A percentile compares a stretch with the other conserved stretches of the same genome.
phyloP scores from a whole-genome alignment of 768 basidiomycete genomes.

The Obba rivulosa region DNA sequence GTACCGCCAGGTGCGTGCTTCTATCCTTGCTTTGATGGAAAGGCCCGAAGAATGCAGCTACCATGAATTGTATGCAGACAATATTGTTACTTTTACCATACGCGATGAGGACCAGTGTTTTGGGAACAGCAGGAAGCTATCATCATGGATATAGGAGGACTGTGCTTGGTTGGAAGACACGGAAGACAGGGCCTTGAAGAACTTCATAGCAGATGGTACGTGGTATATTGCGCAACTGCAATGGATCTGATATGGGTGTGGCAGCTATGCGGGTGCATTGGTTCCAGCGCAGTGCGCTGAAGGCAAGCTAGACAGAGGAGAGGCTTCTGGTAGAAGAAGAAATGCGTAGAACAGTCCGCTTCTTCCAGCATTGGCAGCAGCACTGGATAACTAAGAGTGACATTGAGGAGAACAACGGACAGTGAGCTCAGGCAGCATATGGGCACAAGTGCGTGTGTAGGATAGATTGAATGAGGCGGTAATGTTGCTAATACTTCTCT shows the following conservation, averaged over 20 bases:
- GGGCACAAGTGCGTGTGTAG: not conserved
- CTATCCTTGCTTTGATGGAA: not conserved
- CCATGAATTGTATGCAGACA: not conserved
- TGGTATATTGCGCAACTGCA: too few relatives aligned
- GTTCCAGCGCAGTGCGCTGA: slow-evolving; percentile 4
- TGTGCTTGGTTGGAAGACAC: not conserved
- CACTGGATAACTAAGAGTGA: not conserved
- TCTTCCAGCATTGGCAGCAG: slow-evolving; percentile 1
- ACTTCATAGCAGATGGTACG: not conserved
- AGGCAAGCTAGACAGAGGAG: slow-evolving; percentile 6
- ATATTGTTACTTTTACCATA: not conserved
- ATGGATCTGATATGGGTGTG: not conserved
- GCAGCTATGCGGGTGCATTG: slow-evolving; percentile 7
- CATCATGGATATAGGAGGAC: slow-evolving; percentile 6
- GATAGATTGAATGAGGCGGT: too few relatives aligned
- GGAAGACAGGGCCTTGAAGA: not conserved
- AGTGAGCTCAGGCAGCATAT: not conserved
- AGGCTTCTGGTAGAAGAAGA: slow-evolving; percentile 5
- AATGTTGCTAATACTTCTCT: not conserved
- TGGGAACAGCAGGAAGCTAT: not conserved
- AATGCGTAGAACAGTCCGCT: slow-evolving; percentile 8
- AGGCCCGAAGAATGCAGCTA: not conserved
- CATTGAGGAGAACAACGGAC: not conserved
- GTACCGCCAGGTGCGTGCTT: not conserved
- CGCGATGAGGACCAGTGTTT: not conserved